Conservation (phyloP, 257 asterid species). For the Hygrophila difformis region DNA sequence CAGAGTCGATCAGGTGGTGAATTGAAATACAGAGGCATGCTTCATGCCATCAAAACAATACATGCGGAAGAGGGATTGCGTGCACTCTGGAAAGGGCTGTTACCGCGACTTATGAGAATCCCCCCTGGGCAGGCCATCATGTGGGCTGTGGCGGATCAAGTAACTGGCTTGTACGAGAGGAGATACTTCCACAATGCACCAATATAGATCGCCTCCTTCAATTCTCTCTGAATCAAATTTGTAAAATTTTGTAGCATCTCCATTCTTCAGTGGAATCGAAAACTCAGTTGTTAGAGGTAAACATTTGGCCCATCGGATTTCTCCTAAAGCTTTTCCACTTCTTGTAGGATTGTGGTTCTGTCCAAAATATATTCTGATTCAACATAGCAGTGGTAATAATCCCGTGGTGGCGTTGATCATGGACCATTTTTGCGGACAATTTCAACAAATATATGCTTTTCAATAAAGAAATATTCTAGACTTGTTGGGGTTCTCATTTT, state of each 20-base stretch:
- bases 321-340: neutral
- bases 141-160: conserved; percentile 98
- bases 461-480: no score
- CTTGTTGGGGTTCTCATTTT: no score
- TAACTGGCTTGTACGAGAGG: conserved; percentile 78
- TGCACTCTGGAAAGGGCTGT: conserved; percentile 76
- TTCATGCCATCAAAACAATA: conserved; percentile 81
- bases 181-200: conserved; percentile 33
- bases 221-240: neutral
- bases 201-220: conserved; percentile 14
- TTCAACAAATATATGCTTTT: no score
- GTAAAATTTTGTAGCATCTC: neutral
- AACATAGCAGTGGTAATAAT: no score
- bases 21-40: conserved; percentile 75
- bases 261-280: no score
- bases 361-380: no score
- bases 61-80: conserved; percentile 73
- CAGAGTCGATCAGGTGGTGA: conserved; percentile 70
- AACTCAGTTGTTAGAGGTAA: conserved; percentile 4
- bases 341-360: no score
- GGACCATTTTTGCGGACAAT: neutral
- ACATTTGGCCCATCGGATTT: neutral
- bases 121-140: conserved; percentile 98
- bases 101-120: conserved; percentile 97
- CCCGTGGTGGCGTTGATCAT: no score